Percentiles rank a stretch among this genome's conserved stretches.
Evolutionary conservation across 768 basidiomycete genomes (phyloP).

Genomic region (Tricholomella constricta): DNA sequence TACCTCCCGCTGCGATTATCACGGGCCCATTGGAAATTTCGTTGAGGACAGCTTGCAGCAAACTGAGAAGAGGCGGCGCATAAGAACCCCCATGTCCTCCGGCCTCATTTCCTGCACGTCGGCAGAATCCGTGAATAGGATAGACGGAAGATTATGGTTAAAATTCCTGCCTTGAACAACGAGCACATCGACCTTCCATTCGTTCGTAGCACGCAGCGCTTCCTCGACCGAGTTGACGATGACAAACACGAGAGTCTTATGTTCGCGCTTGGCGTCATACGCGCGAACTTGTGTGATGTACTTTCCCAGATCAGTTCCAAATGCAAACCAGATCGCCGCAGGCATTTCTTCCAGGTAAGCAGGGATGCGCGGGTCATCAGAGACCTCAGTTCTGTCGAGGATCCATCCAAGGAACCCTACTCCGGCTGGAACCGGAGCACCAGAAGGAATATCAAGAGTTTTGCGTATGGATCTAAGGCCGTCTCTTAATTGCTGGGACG

Average conservation of each 20-base stretch:
- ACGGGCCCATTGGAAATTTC: conserved; percentile 39
- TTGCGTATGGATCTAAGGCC: conserved; percentile 41
- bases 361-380: conserved; percentile 37
- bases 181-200: conserved; percentile 60
- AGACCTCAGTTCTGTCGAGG: conserved; percentile 41
- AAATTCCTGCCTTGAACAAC: conserved; percentile 69
- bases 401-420: conserved; percentile 60
- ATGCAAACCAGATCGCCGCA: conserved; percentile 62
- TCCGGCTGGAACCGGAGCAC: conserved; percentile 49
- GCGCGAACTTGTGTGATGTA: conserved; percentile 55
- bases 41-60: conserved; percentile 47
- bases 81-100: conserved; percentile 38
- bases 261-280: conserved; percentile 36
- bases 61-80: conserved; percentile 47
- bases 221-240: conserved; percentile 51
- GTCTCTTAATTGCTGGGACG: conserved; percentile 32
- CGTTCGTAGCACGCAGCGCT: conserved; percentile 46
- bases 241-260: conserved; percentile 53
- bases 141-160: not conserved
- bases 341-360: conserved; percentile 48
- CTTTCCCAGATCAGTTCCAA: conserved; percentile 49
- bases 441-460: conserved; percentile 27
- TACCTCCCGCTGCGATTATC: conserved; percentile 64
- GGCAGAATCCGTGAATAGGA: not conserved
- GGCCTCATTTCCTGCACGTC: conserved; percentile 27